Conservation (phyloP, 441 rosid genomes). For the Euphorbia corollata region DNA sequence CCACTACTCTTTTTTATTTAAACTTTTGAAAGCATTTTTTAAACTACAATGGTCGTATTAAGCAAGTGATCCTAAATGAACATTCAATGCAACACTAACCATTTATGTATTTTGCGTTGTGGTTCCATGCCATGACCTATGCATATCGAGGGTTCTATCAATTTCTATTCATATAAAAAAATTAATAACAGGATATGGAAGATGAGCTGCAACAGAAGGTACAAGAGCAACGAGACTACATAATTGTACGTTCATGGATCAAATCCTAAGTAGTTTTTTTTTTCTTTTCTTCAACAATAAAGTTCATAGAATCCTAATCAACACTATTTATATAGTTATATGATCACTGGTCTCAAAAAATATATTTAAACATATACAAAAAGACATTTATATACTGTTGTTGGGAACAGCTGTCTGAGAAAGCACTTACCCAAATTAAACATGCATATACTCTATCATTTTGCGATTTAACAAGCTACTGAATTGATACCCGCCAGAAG, state of each 20-base stretch:
- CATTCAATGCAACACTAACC: neutral
- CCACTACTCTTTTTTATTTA: neutral
- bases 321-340: neutral
- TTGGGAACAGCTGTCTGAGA: neutral
- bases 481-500: neutral
- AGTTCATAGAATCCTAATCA: neutral
- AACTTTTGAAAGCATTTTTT: neutral
- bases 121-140: neutral
- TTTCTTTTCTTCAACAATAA: neutral
- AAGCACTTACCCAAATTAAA: neutral
- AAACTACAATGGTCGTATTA: neutral
- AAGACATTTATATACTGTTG: neutral
- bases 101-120: neutral
- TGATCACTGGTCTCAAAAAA: neutral
- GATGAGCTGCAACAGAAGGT: neutral
- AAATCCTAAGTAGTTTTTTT: neutral
- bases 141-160: neutral
- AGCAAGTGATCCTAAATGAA: neutral
- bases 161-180: neutral
- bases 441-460: neutral
- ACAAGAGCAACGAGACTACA: neutral
- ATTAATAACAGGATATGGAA: neutral
- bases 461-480: neutral
- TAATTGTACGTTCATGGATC: neutral
- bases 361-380: neutral